These are phyloP conservation scores for Nephelium lappaceum DNA, from an alignment of 345 rosid species.

Conservation along the genomic window DNA sequence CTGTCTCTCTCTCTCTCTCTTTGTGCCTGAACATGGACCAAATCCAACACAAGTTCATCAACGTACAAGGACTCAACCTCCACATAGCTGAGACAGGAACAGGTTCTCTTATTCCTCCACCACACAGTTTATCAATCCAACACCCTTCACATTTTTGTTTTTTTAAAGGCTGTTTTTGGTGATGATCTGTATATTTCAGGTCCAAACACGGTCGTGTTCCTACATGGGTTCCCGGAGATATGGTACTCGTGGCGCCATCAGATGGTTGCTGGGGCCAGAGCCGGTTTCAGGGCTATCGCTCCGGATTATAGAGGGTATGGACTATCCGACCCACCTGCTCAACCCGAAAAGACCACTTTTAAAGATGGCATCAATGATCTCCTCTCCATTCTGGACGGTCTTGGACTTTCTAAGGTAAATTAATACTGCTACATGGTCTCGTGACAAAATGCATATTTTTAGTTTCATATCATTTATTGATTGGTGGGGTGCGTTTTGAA, in stretches of 20 bases:
- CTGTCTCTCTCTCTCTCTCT: not conserved
- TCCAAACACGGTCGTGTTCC: slow-evolving; percentile 42
- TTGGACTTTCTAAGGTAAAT: slow-evolving; percentile 40
- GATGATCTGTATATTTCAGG: slow-evolving; percentile 22
- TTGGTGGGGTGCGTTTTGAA: not conserved
- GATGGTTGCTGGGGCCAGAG: slow-evolving; percentile 48
- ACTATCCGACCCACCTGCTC: slow-evolving; percentile 47
- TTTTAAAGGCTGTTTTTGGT: too few species aligned
- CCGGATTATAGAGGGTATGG: slow-evolving; percentile 62
- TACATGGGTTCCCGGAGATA: slow-evolving; percentile 68
- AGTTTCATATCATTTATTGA: not conserved
- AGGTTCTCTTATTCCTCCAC: slow-evolving; percentile 9
- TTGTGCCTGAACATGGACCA: slow-evolving; percentile 34
- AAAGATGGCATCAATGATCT: slow-evolving; percentile 40
- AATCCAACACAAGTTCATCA: slow-evolving; percentile 45
- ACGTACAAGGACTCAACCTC: slow-evolving; percentile 39
- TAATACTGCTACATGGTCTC: too few species aligned
- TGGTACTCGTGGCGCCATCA: slow-evolving; percentile 72
- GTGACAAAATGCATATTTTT: not conserved
- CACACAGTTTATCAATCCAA: not conserved
- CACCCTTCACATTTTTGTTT: not conserved
- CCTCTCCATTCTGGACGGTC: slow-evolving; percentile 42
- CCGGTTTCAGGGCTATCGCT: slow-evolving; percentile 51
- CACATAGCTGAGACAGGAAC: slow-evolving; percentile 54
- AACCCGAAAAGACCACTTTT: slow-evolving; percentile 44